Evolutionary conservation across 208 protist species (phyloP), one percentile per base, ranked within the genome.

Genomic region (Crithidia acanthocephali): DNA sequence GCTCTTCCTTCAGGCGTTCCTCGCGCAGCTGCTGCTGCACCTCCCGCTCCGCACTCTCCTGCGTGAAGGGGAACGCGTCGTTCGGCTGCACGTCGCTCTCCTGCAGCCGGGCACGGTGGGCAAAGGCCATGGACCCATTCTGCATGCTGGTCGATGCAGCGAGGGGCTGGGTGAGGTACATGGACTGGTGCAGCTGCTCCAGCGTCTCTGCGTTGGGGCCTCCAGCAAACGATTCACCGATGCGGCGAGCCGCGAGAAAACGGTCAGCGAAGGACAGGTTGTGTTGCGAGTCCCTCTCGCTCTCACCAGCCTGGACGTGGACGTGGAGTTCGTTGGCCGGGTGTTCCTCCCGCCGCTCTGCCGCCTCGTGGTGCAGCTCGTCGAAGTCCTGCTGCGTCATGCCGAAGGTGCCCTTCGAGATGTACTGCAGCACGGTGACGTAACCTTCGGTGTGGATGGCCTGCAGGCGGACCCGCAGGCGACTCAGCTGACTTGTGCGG

Each of bases 181-280:
- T 58, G 32, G 62, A 68, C 23, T 58, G 50, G 48, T 58, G 62
- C 30, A 68, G 33, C 5, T 28, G 3, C 45, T 58, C 35, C 62
- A 68, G 32, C 25, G 32, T 30, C n/a, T 40, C 32, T n/a, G 45
- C 6, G 11, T n/a, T 48, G n/a, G 48, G 33, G 15, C 22, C 48
- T 23, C 51, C 69, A 18, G 30, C n/a, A 23, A 48, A 42, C 5
- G 56, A 37, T 11, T 59, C 63, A 22, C 52, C 62, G 1, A 47
- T 20, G 53, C 61, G 68, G 13, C 70, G 79, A 16, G 62, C 61
- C 16, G 42, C 42, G 10, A 85, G 61, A 37, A 72, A 66, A 44
- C 75, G 73, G 35, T 76, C 75, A 15, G 80, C 80, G 51, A 85
- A 73, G 40, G 74, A 79, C 13, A 44, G 32, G 50, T 79, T 59